Base-by-base conservation (phyloP, 345 rosid species). In the Salix caprea region DNA sequence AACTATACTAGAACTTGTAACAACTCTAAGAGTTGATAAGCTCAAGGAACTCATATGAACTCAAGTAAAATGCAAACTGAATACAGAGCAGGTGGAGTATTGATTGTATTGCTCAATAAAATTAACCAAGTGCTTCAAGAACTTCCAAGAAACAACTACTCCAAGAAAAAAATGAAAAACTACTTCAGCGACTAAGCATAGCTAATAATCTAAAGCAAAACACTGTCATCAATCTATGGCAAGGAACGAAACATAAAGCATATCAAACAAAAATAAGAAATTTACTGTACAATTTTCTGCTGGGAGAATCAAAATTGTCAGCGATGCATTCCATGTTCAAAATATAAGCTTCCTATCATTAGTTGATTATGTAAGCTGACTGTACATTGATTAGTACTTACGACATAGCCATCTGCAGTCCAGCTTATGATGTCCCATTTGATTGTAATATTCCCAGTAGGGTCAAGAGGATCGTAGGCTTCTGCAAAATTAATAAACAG, bases 401-500 rank as follows among this genome's bases (percentile, higher is more conserved):
- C 99, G 56, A 84, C 83, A 79, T 94, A 94, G 74, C 99, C 99
- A 88, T 93, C 97, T 74, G 93, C 46, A 76, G 89, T 85, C 99
- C 97, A 95, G 84, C 75, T 88, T 69, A 82, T 86, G 71, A 95
- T 71, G 81, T 95, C 99, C 99, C 97, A 95, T 86, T 86, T 94
- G 79, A 93, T 88, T 44, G 99, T 95, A 87, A 95, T 90, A 79
- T 95, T 94, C 61, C 96, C 97, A 76, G 40, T 85, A 67, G 97
- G 99, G 79, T 93, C 97, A 79, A 95, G 91, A 42, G 96, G 84
- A 88, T 93, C 99, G 75, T 91, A 95, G 44, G 97, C 94, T 82
- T 89, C 96, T 89, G 72, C 9, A 72, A 40, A 79, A 73, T 58
- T 76, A 19, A 66, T 23, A 70, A 37, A 32, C 60, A 77, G 32